phyloP scores from a whole-genome alignment of 768 basidiomycete genomes.

The Hysterangium stoloniferum region DNA sequence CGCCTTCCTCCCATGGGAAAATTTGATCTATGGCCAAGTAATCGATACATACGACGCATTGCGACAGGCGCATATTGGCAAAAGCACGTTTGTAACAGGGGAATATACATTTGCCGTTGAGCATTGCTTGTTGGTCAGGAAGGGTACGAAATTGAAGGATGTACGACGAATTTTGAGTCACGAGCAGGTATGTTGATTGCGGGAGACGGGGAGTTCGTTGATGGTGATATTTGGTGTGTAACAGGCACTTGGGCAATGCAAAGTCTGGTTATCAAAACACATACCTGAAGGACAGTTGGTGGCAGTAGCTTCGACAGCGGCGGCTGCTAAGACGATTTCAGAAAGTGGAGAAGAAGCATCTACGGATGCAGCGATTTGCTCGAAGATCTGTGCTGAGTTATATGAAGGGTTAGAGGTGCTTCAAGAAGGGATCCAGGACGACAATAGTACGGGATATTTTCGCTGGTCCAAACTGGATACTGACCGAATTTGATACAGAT shows the following conservation, averaged over 20 bases:
- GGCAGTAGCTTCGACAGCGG: constrained; percentile 65
- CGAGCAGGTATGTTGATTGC: constrained; percentile 51
- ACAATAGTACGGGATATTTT: constrained; percentile 32
- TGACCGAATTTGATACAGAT: background rate
- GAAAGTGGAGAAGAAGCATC: constrained; percentile 30
- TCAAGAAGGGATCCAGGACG: constrained; percentile 56
- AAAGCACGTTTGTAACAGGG: constrained; percentile 47
- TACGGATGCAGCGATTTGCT: constrained; percentile 68
- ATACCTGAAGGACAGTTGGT: constrained; percentile 46
- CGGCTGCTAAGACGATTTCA: constrained; percentile 43
- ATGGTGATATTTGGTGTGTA: background rate
- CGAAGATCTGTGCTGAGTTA: constrained; percentile 49
- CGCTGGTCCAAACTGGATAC: background rate
- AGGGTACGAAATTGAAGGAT: constrained; percentile 46
- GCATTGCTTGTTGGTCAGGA: constrained; percentile 61
- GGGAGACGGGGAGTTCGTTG: background rate
- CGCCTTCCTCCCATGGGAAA: constrained; percentile 76
- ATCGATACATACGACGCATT: constrained; percentile 66
- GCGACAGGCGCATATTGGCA: constrained; percentile 31
- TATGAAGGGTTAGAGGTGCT: constrained; percentile 59
- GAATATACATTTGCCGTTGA: constrained; percentile 51
- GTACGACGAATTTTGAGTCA: constrained; percentile 64
- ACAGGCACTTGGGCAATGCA: constrained; percentile 76
- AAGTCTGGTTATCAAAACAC: constrained; percentile 44
- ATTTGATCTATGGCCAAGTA: constrained; percentile 66